A percentile compares a stretch with the other conserved stretches of the same genome.
Conservation (phyloP, 2,329 filamentous ascomycete species). For the Phyllosticta citribraziliensis region DNA sequence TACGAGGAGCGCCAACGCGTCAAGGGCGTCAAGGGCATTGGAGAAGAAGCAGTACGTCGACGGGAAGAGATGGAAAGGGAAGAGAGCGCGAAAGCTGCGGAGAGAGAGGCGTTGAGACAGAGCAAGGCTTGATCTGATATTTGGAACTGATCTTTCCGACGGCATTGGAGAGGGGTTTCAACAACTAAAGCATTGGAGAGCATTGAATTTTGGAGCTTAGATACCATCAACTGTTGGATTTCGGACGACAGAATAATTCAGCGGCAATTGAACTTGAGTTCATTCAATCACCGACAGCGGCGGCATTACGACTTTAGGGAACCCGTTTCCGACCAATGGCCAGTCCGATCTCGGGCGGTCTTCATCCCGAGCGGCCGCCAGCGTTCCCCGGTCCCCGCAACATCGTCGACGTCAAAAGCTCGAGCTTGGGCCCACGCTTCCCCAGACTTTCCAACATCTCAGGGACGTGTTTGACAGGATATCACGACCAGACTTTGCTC, state of each 20-base stretch:
- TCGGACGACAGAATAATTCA: not conserved
- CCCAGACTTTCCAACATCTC: not conserved
- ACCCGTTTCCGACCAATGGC: not conserved
- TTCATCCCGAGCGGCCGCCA: not conserved
- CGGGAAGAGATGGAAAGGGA: slow-evolving; percentile 30
- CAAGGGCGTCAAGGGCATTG: slow-evolving; percentile 77
- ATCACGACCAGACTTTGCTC: not conserved
- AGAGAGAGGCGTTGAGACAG: slow-evolving; percentile 4
- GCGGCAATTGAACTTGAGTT: not conserved
- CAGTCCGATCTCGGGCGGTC: not conserved
- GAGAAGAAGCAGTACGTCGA: slow-evolving; percentile 47
- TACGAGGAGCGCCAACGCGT: slow-evolving; percentile 87
- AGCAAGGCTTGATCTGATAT: not conserved
- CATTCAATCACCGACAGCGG: not conserved
- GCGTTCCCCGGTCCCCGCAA: not conserved
- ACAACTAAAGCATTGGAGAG: not conserved
- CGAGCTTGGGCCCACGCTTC: not conserved
- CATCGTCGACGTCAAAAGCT: not conserved
- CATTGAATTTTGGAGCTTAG: not conserved
- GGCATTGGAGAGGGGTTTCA: not conserved
- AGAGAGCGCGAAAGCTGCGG: slow-evolving; percentile 12
- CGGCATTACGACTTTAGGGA: not conserved
- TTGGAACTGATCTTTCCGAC: not conserved
- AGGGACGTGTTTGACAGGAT: not conserved
- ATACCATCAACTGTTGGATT: not conserved